Base-by-base conservation (phyloP, 1,284 basidiomycete species). In the Earliella scabrosa region DNA sequence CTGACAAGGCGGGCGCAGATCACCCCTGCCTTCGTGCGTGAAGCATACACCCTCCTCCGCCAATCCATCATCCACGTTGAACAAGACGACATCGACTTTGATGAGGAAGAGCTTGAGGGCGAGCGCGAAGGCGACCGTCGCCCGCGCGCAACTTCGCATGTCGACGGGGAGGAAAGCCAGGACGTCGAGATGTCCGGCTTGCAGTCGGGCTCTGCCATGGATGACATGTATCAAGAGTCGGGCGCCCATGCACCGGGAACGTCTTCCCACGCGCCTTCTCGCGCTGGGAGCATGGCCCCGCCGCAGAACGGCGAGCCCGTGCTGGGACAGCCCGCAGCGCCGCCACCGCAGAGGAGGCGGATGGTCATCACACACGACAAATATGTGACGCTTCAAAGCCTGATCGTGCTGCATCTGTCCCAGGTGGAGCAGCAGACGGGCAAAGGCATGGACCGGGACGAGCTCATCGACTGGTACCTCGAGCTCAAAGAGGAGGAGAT, bases 61-160 rank as follows among this genome's bases (percentile, higher is more conserved):
- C 95, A 98, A 73, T 98, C 96, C 2, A 99, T 99, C 75, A 98
- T 99, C 67, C 97, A 99, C 68, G 97, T 99, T 61, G 97, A 99
- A 72, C 95, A 98, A 74, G 97, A 99, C 69, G 97, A 99, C 67
- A 91, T 99, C 68, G 94, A 96, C 70, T 93, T 99, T 68, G 97
- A 98, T 68, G 95, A 97, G 60, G 95, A 97, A 68, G 94, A 95
- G 51, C 79, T 85, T 2, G 82, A 82, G 53, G 86, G 80, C 36
- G 82, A 84, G 58, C 79, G 78, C 7, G 76, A 69, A 29, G 72
- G 73, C 24, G 71, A 71, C 24, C 71, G 63, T 26, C 72, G 68
- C 6, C 68, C 63, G 24, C 63, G 67, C 5, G 64, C 66, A 6
- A 49, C 54, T 6, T 59, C 60, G 16, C 65, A 62, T 36, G 48